A percentile compares a stretch with the other conserved stretches of the same genome.
Evolutionary conservation across 1,284 basidiomycete genomes (phyloP).

Genomic region (Sporisorium sorghi): DNA sequence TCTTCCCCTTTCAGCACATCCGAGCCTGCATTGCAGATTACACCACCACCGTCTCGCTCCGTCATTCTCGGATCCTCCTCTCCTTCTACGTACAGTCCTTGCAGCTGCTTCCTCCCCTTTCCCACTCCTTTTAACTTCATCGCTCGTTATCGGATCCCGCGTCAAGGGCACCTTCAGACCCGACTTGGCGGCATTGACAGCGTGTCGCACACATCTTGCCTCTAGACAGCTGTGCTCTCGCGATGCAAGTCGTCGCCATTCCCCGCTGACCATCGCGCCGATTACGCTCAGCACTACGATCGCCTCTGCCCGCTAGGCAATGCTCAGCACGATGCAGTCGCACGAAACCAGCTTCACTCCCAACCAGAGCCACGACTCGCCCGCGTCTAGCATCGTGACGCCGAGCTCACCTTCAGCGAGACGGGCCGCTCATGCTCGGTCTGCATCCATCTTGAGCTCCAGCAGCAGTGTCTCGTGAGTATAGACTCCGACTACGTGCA

Average conservation of each 20-base stretch:
- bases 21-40: background rate
- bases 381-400: conserved; percentile 1
- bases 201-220: background rate
- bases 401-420: conserved; percentile 12
- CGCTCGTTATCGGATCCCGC: background rate
- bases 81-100: no score
- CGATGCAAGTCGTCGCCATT: background rate
- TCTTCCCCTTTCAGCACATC: background rate
- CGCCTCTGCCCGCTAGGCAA: background rate
- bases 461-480: conserved; percentile 48
- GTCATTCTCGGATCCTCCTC: background rate
- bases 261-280: background rate
- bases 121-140: background rate
- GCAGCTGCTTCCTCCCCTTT: background rate
- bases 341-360: conserved; percentile 1
- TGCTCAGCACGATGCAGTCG: conserved; percentile 15
- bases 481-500: background rate
- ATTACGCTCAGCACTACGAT: background rate
- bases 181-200: background rate
- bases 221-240: background rate
- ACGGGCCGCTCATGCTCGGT: conserved; percentile 34
- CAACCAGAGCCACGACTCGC: background rate
- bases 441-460: conserved; percentile 43
- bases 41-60: background rate
- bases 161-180: background rate